A percentile compares a stretch with the other conserved stretches of the same genome.
Evolutionary conservation across 2,329 filamentous ascomycete genomes (phyloP).

Genomic region (Elsinoe australis): DNA sequence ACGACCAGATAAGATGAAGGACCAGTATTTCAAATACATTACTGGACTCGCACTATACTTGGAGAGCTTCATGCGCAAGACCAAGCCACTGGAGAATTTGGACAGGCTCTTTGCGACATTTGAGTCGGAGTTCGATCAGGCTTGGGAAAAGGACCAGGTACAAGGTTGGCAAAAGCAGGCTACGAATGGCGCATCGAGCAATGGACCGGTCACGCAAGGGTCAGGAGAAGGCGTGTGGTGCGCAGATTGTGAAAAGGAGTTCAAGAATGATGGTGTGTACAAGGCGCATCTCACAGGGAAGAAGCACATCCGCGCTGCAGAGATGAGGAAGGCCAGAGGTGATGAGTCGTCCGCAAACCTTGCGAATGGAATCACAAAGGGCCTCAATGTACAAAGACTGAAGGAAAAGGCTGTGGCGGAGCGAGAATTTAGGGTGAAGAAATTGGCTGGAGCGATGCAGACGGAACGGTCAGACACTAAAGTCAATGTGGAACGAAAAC

Average conservation of each 20-base stretch:
- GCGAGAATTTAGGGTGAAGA: conserved; percentile 74
- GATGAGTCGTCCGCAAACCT: conserved; percentile 24
- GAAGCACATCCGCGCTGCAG: conserved; percentile 82
- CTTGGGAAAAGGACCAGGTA: conserved; percentile 74
- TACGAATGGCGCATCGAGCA: conserved; percentile 23
- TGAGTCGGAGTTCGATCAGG: conserved; percentile 73
- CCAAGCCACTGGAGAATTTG: conserved; percentile 76
- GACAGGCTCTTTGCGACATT: conserved; percentile 69
- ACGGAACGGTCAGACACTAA: conserved; percentile 82
- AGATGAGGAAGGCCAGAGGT: conserved; percentile 47
- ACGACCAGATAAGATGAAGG: conserved; percentile 76
- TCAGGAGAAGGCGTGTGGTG: conserved; percentile 73
- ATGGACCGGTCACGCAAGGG: conserved; percentile 44
- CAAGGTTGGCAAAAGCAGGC: conserved; percentile 60
- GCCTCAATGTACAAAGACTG: conserved; percentile 40
- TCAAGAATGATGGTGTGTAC: conserved; percentile 92
- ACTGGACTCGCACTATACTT: conserved; percentile 73
- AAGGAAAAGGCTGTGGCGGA: conserved; percentile 89
- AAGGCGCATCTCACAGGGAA: conserved; percentile 81
- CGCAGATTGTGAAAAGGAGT: conserved; percentile 84
- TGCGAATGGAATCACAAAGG: conserved; percentile 19
- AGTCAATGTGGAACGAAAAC: conserved; percentile 90
- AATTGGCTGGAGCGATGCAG: conserved; percentile 72
- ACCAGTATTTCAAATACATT: conserved; percentile 87
- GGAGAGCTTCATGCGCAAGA: conserved; percentile 78